phyloP scores from a whole-genome alignment of 1,284 basidiomycete species.

The Takashimella koratensis region DNA sequence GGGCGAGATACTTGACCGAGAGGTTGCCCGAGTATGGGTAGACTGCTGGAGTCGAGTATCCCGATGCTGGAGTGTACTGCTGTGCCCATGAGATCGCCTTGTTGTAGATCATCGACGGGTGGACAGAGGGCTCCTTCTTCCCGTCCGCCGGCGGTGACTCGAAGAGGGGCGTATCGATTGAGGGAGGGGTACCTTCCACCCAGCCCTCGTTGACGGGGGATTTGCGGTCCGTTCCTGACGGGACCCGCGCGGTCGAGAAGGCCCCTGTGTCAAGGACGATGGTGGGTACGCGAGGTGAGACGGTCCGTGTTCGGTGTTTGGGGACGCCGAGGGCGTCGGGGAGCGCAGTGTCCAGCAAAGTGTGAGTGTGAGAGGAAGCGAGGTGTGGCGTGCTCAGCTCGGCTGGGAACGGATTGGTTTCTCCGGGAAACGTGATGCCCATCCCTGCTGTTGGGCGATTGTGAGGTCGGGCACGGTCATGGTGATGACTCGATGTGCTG shows the following conservation, averaged over 20 bases:
- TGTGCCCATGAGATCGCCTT: background rate
- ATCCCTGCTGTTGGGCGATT: background rate
- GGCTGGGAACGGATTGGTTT: background rate
- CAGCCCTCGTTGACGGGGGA: constrained; percentile 1
- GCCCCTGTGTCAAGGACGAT: background rate
- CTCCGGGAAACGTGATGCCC: background rate
- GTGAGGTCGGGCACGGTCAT: background rate
- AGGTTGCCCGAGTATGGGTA: background rate
- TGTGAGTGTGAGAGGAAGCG: background rate
- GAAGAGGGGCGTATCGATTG: background rate
- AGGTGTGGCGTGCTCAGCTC: background rate
- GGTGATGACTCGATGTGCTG: background rate
- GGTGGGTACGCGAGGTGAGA: background rate
- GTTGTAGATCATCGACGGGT: background rate
- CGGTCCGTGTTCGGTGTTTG: background rate
- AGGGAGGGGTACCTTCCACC: background rate
- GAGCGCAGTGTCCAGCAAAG: background rate
- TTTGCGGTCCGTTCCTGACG: background rate
- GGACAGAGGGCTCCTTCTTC: constrained; percentile 4
- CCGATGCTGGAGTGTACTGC: background rate
- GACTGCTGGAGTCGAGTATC: background rate
- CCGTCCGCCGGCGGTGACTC: background rate
- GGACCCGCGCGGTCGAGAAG: background rate
- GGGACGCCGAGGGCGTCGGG: background rate
- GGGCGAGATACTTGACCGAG: background rate